A percentile compares a stretch with the other conserved stretches of the same genome.
Evolutionary conservation across 805 yeast genomes (phyloP).

Genomic region (Candida montana): DNA sequence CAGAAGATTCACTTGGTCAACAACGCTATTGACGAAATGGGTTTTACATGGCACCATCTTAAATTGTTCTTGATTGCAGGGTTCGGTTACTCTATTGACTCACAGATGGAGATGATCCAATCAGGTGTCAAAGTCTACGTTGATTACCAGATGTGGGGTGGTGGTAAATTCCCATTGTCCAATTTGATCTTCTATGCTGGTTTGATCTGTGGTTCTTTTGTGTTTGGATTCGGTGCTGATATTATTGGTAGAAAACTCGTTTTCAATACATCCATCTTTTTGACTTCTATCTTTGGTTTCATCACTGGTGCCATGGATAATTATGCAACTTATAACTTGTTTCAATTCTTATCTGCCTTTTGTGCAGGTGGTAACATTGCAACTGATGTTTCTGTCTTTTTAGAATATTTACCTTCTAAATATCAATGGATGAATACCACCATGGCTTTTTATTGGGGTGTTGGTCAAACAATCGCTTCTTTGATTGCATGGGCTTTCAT

Average conservation of each 20-base stretch:
- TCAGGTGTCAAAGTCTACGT: constrained; percentile 40
- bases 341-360: constrained; percentile 38
- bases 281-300: constrained; percentile 42
- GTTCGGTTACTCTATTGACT: constrained; percentile 47
- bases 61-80: constrained; percentile 45
- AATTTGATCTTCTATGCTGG: constrained; percentile 45
- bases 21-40: constrained; percentile 55
- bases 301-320: constrained; percentile 43
- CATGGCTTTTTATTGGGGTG: constrained; percentile 52
- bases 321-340: constrained; percentile 43
- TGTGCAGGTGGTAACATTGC: constrained; percentile 52
- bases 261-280: constrained; percentile 41
- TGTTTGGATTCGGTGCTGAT: constrained; percentile 50
- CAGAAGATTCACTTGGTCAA: constrained; percentile 41
- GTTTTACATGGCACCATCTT: constrained; percentile 49
- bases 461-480: constrained; percentile 49
- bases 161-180: constrained; percentile 35
- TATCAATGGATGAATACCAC: constrained; percentile 45
- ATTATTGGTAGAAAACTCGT: constrained; percentile 46
- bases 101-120: constrained; percentile 44
- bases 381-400: constrained; percentile 45
- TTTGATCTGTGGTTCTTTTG: constrained; percentile 40
- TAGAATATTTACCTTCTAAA: constrained; percentile 45
- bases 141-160: constrained; percentile 38
- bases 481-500: constrained; percentile 50